A percentile compares a stretch with the other conserved stretches of the same genome.
phyloP scores from a whole-genome alignment of 2,329 filamentous ascomycete genomes.

The Fusarium avenaceum region DNA sequence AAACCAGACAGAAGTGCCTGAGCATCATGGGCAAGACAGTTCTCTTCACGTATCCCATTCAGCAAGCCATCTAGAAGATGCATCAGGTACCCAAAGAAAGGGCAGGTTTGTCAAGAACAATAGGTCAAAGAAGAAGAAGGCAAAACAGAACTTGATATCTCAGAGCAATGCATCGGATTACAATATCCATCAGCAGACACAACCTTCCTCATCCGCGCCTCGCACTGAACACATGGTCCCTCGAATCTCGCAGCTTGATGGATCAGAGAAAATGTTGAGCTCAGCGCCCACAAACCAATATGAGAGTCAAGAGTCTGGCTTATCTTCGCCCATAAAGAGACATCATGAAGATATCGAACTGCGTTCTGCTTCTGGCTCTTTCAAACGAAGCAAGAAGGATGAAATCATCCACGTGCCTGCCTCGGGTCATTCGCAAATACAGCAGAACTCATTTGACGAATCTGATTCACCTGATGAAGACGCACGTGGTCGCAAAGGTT shows the following conservation, averaged over 20 bases:
- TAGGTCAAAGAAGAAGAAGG: constrained; percentile 48
- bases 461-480: constrained; percentile 25
- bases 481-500: constrained; percentile 38
- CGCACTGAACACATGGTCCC: neutral
- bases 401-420: neutral
- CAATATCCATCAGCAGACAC: constrained; percentile 1
- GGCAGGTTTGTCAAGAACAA: constrained; percentile 32
- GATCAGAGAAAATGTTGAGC: neutral
- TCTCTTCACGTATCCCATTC: neutral
- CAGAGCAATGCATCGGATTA: constrained; percentile 7
- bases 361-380: constrained; percentile 4
- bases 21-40: neutral
- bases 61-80: neutral
- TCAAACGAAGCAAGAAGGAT: constrained; percentile 40
- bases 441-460: constrained; percentile 14
- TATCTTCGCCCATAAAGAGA: constrained; percentile 28
- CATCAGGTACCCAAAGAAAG: constrained; percentile 15
- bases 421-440: neutral
- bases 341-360: constrained; percentile 28
- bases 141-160: constrained; percentile 19
- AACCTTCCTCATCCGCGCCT: neutral
- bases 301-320: neutral
- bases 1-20: neutral
- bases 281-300: neutral
- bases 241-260: neutral